Evolutionary conservation across 495 filamentous ascomycete species (phyloP), one percentile per base, ranked within the genome.

Genomic region (Glonium stellatum): DNA sequence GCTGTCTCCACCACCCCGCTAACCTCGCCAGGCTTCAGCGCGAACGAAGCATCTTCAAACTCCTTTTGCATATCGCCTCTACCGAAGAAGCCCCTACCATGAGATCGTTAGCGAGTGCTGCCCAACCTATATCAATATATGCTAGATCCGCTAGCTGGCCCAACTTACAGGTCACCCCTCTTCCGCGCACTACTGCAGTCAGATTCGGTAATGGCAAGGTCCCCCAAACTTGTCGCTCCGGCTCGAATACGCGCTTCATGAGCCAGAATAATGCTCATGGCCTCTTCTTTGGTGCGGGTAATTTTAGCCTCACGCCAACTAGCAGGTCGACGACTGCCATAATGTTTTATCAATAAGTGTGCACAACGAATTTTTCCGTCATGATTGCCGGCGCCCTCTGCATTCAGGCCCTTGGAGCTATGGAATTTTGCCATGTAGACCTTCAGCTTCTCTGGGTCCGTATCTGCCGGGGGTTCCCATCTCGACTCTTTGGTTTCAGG

Each of bases 51-150:
- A 34, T 96, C 90, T 73, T 97, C 93, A 64, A 98, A 98, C 74
- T 97, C 93, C 78, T 92, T 96, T 69, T 98, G 93, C 93, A 98
- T 98, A 67, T 98, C 93, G 5, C 89, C 87, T 57, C 76, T 83
- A 22, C 89, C 90, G 69, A 98, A 98, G 72, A 90, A 96, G 1
- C 93, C 93, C 50, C 86, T 89, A 51, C 54, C 47, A 22, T 36
- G 44, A 31, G 13, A 18, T 11, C 27, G 55, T 65, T 41, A 67
- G 47, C 47, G 53, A 48, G 23, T 23, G 11, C 6, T 19, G 21
- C 27, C 52, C 59, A 39, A 51, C 48, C 39, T 18, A 31, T 59
- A 50, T 61, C 39, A 69, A 46, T 31, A 31, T 31, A 31, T 31
- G 27, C 65, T 11, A 35, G 22, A 6, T 0, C 18, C 6, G 18